Evolutionary conservation across 306 rosid species (phyloP).

Genomic region (Cicer yamashitae): DNA sequence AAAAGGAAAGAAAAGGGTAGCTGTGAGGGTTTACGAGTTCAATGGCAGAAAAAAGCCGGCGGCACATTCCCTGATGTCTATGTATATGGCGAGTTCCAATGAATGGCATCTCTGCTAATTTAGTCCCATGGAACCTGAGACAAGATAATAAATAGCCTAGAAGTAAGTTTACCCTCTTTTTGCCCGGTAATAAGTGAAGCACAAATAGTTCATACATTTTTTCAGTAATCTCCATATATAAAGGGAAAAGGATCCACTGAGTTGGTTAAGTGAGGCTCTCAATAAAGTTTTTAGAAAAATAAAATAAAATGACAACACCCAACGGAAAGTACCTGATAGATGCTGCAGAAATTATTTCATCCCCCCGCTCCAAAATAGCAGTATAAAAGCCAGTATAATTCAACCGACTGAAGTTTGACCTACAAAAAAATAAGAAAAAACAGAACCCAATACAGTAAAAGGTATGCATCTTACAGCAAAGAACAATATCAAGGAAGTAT

Average conservation of each 20-base stretch:
- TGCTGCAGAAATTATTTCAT: constrained; percentile 92
- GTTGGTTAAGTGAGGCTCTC: neutral
- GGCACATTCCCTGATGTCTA: constrained; percentile 99
- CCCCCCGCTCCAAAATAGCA: constrained; percentile 94
- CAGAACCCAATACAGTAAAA: constrained; percentile 18
- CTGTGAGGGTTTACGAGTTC: constrained; percentile 68
- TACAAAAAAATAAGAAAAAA: constrained; percentile 44
- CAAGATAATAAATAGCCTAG: constrained; percentile 13
- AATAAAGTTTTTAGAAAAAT: neutral
- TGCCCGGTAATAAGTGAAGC: constrained; percentile 14
- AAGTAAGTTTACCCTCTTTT: constrained; percentile 5
- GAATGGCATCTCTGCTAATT: constrained; percentile 95
- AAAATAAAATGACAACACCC: constrained; percentile 7
- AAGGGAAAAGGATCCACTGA: constrained; percentile 10
- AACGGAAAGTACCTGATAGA: constrained; percentile 65
- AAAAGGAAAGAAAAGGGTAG: constrained; percentile 38
- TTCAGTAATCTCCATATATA: neutral
- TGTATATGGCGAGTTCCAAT: constrained; percentile 95
- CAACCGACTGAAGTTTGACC: constrained; percentile 92
- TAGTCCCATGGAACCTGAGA: constrained; percentile 94
- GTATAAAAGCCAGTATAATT: constrained; percentile 88
- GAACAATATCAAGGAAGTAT: constrained; percentile 32
- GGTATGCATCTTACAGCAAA: constrained; percentile 32
- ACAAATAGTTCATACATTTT: neutral
- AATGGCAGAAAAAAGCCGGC: constrained; percentile 87